A percentile compares a stretch with the other conserved stretches of the same genome.
Conservation (phyloP, 169 alveolate species). For the Eimeria necatrix region DNA sequence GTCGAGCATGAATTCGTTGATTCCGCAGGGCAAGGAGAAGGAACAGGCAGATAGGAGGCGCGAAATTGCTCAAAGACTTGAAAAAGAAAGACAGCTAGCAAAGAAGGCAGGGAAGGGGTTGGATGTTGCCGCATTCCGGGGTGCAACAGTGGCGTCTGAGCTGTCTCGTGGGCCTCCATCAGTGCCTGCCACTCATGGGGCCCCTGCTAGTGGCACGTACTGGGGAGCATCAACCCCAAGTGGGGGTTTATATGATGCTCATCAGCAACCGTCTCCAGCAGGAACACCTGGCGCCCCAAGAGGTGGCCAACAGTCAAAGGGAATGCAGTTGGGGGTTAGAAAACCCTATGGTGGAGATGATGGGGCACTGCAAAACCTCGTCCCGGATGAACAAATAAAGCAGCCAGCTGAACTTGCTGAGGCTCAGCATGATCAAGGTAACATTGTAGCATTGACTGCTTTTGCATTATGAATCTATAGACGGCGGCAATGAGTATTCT, state of each 20-base stretch:
- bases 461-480: not conserved
- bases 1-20: not conserved
- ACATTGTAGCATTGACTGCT: not conserved
- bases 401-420: constrained; percentile 32
- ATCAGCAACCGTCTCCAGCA: constrained; percentile 38
- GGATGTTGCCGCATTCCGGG: constrained; percentile 40
- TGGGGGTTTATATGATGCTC: constrained; percentile 32
- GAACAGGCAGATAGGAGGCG: constrained; percentile 75
- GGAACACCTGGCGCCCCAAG: constrained; percentile 49
- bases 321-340: constrained; percentile 63
- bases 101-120: constrained; percentile 65
- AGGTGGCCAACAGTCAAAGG: constrained; percentile 63
- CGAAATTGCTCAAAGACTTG: constrained; percentile 77
- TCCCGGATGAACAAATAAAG: constrained; percentile 53
- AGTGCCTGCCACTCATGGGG: constrained; percentile 9
- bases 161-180: constrained; percentile 65
- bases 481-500: not conserved
- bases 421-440: constrained; percentile 56
- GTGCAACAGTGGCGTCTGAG: constrained; percentile 25
- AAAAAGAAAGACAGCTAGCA: constrained; percentile 57
- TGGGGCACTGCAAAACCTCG: constrained; percentile 43
- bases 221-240: constrained; percentile 29
- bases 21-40: constrained; percentile 77
- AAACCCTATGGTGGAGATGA: constrained; percentile 36
- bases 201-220: constrained; percentile 21